phyloP scores from a whole-genome alignment of 768 basidiomycete species.

The Kwoniella sp. region DNA sequence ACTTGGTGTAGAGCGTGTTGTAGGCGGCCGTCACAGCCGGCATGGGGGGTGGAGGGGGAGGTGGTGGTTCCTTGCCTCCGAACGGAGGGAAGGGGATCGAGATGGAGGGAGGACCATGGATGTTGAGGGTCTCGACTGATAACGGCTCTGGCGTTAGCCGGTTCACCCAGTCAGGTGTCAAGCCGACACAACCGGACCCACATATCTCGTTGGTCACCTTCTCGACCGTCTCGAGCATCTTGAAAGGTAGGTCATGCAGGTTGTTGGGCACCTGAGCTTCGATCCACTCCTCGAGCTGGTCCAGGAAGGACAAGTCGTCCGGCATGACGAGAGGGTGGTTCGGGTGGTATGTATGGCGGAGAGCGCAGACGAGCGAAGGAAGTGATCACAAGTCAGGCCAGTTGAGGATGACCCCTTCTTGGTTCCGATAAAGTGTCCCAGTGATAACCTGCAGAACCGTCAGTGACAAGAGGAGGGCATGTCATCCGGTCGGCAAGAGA shows the following conservation, averaged over 20 bases:
- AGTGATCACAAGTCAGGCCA: too few relatives aligned
- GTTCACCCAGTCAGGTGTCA: neutral
- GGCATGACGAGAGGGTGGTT: slow-evolving; percentile 19
- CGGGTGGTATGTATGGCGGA: too few relatives aligned
- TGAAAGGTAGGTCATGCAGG: slow-evolving; percentile 43
- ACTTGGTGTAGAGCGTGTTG: slow-evolving; percentile 11
- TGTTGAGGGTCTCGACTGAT: slow-evolving; percentile 47
- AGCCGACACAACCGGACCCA: too few relatives aligned
- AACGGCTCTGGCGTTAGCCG: too few relatives aligned
- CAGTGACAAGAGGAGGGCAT: too few relatives aligned
- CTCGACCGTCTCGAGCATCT: slow-evolving; percentile 44
- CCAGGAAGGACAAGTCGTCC: slow-evolving; percentile 32
- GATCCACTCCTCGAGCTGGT: slow-evolving; percentile 46
- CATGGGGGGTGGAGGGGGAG: slow-evolving; percentile 33
- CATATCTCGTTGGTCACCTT: slow-evolving; percentile 43
- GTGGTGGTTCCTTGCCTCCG: slow-evolving; percentile 29
- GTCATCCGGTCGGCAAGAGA: too few relatives aligned
- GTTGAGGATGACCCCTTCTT: too few relatives aligned
- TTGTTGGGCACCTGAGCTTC: slow-evolving; percentile 41
- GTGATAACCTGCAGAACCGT: too few relatives aligned
- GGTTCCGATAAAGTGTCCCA: too few relatives aligned
- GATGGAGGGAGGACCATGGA: slow-evolving; percentile 42
- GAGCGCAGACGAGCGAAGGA: too few relatives aligned
- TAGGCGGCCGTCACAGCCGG: slow-evolving; percentile 12
- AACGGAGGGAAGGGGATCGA: slow-evolving; percentile 47